Conservation (phyloP, 306 rosid genomes). For the Cucurbita maxima region DNA sequence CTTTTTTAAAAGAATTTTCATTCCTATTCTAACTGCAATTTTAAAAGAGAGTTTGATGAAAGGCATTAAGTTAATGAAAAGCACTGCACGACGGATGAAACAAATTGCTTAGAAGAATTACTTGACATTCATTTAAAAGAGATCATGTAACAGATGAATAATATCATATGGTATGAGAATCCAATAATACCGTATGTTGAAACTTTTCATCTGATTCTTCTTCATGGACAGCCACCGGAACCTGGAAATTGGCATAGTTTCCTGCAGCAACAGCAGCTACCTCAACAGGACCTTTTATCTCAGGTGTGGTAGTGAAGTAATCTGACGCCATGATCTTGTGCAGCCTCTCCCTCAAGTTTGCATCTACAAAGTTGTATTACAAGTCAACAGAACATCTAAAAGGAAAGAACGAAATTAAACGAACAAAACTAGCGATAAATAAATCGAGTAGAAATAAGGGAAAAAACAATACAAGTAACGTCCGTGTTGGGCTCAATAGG, state of each 20-base stretch:
- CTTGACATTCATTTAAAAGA: background rate
- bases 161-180: background rate
- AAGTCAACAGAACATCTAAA: background rate
- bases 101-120: background rate
- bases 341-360: constrained; percentile 68
- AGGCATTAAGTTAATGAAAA: background rate
- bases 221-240: constrained; percentile 38
- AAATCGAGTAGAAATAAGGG: background rate
- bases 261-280: constrained; percentile 82
- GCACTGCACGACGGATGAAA: background rate
- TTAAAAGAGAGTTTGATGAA: background rate
- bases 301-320: constrained; percentile 72
- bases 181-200: constrained; percentile 43
- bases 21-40: background rate
- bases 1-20: background rate
- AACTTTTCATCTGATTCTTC: constrained; percentile 39
- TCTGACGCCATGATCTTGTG: constrained; percentile 79
- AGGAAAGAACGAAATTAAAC: background rate
- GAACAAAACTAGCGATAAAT: background rate
- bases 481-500: constrained; percentile 48
- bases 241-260: constrained; percentile 54
- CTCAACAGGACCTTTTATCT: constrained; percentile 78
- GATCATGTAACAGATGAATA: background rate
- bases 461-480: constrained; percentile 44
- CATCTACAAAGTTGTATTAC: constrained; percentile 28